Evolutionary conservation across 2,329 filamentous ascomycete genomes (phyloP).

Genomic region (Colletotrichum cereale): DNA sequence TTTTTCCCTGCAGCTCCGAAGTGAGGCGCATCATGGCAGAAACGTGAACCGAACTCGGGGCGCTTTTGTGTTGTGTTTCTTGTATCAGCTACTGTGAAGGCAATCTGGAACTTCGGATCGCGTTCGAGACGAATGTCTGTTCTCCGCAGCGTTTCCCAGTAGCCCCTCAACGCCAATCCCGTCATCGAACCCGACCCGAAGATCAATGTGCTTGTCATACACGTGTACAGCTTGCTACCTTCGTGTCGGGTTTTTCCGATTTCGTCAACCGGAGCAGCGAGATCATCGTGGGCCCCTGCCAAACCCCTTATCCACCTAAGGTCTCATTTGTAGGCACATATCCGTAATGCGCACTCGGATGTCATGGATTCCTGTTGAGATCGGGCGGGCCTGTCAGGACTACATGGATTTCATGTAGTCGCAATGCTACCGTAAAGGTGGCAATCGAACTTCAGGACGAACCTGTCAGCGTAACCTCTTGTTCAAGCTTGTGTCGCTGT

Average conservation of each 20-base stretch:
- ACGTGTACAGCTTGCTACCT: neutral
- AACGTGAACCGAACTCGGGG: conserved; percentile 7
- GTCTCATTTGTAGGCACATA: conserved; percentile 11
- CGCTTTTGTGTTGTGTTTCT: conserved; percentile 1
- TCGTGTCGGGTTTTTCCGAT: conserved; percentile 8
- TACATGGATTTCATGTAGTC: neutral
- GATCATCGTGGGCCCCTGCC: conserved; percentile 25
- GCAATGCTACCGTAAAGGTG: neutral
- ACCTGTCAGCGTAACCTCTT: neutral
- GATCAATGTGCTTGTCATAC: conserved; percentile 18
- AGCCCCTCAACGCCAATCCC: neutral
- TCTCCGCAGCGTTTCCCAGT: conserved; percentile 2
- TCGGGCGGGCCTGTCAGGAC: neutral
- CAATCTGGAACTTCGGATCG: neutral
- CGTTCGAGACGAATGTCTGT: conserved; percentile 11
- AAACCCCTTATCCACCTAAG: neutral
- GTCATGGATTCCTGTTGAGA: neutral
- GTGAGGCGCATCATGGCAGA: conserved; percentile 28
- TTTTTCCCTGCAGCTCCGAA: conserved; percentile 16
- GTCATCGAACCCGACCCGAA: neutral
- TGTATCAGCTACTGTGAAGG: conserved; percentile 12
- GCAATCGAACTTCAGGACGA: conserved; percentile 22
- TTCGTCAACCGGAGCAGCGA: conserved; percentile 11
- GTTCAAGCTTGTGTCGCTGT: neutral
- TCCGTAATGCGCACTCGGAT: neutral